Evolutionary conservation across 1,284 basidiomycete genomes (phyloP).

Genomic region (Puccinia novopanici): DNA sequence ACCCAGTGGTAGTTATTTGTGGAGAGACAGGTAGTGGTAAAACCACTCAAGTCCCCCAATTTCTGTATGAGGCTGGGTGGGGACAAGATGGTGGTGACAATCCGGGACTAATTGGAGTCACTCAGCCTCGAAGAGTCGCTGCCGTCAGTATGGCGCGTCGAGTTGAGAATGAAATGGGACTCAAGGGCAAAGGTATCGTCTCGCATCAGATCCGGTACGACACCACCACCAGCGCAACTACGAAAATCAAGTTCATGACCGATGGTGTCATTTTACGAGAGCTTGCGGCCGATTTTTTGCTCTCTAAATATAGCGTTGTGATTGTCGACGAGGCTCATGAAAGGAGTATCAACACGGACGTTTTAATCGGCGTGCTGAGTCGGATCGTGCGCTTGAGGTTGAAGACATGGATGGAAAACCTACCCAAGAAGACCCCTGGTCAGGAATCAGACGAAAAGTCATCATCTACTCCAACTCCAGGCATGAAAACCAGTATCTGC

Average conservation of each 20-base stretch:
- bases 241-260: constrained; percentile 99
- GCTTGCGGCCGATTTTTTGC: constrained; percentile 82
- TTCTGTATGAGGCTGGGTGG: constrained; percentile 90
- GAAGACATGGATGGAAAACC: constrained; percentile 76
- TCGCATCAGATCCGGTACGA: constrained; percentile 98
- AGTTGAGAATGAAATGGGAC: constrained; percentile 81
- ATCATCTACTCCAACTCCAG: background rate
- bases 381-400: constrained; percentile 85
- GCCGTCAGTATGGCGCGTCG: constrained; percentile 93
- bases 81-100: constrained; percentile 82
- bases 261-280: constrained; percentile 95
- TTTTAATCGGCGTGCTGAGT: constrained; percentile 91
- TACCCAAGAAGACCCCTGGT: constrained; percentile 45
- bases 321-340: constrained; percentile 99
- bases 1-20: constrained; percentile 74
- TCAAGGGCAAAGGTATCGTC: constrained; percentile 69
- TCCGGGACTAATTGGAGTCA: constrained; percentile 96
- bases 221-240: constrained; percentile 81
- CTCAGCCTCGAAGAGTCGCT: constrained; percentile 94
- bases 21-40: constrained; percentile 95
- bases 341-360: constrained; percentile 95
- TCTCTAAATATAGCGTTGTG: constrained; percentile 87
- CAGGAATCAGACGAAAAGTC: background rate
- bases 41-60: constrained; percentile 96
- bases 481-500: background rate